phyloP scores from a whole-genome alignment of 768 basidiomycete species.

The Asterophora lycoperdoides region DNA sequence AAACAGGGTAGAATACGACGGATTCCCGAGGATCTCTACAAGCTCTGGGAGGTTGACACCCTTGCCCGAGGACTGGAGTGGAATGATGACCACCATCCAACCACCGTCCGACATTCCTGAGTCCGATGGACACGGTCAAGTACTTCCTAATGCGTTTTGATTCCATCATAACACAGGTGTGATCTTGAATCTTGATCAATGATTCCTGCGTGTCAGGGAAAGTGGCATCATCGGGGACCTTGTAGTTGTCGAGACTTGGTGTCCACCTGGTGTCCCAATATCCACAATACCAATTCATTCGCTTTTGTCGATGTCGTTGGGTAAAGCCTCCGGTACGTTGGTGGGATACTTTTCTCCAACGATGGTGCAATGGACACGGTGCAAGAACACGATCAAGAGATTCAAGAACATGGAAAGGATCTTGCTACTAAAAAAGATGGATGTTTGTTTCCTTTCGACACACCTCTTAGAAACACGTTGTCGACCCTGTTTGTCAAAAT shows the following conservation, averaged over 20 bases:
- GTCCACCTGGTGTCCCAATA: too few relatives aligned
- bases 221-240: slow-evolving; percentile 1
- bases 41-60: not conserved
- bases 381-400: too few relatives aligned
- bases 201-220: slow-evolving; percentile 2
- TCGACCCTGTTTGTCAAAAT: too few relatives aligned
- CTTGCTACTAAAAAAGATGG: too few relatives aligned
- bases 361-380: too few relatives aligned
- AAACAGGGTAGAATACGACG: not conserved
- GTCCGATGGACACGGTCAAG: not conserved
- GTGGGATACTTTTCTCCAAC: too few relatives aligned
- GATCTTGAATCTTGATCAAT: not conserved
- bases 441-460: too few relatives aligned
- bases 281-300: not conserved
- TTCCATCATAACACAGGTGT: slow-evolving; percentile 1
- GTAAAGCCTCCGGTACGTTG: too few relatives aligned
- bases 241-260: not conserved
- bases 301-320: too few relatives aligned
- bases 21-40: not conserved
- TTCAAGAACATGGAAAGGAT: too few relatives aligned
- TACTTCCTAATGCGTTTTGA: slow-evolving; percentile 3
- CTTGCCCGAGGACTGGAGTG: slow-evolving; percentile 1
- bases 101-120: not conserved
- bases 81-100: not conserved
- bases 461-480: too few relatives aligned